phyloP scores from a whole-genome alignment of 2,329 filamentous ascomycete species.

The Sarocladiaceae sp. region DNA sequence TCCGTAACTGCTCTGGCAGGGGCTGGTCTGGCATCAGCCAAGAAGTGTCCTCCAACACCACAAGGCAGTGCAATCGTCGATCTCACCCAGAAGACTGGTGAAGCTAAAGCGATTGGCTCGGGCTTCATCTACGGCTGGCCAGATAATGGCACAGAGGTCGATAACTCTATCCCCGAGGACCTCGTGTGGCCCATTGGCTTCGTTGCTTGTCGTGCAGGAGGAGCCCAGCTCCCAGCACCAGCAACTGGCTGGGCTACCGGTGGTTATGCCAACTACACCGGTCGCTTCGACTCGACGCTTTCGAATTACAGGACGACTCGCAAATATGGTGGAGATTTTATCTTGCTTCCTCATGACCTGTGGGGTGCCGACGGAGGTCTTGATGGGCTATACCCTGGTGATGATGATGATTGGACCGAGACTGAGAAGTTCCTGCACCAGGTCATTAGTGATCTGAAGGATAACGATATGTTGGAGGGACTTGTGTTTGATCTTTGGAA shows the following conservation, averaged over 20 bases:
- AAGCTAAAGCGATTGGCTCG: constrained; percentile 9
- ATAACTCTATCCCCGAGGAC: constrained; percentile 12
- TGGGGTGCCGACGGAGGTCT: constrained; percentile 41
- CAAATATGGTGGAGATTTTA: constrained; percentile 37
- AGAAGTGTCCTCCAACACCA: neutral
- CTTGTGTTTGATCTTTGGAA: constrained; percentile 50
- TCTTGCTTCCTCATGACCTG: constrained; percentile 40
- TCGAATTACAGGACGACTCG: constrained; percentile 40
- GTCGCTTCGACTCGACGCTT: constrained; percentile 37
- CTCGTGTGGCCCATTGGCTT: constrained; percentile 11
- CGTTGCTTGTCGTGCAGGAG: constrained; percentile 12
- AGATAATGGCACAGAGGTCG: constrained; percentile 11
- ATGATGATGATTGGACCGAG: constrained; percentile 42
- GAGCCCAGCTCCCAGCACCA: constrained; percentile 11
- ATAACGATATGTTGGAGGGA: constrained; percentile 29
- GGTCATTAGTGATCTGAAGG: constrained; percentile 31
- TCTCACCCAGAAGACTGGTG: neutral
- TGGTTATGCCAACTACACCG: constrained; percentile 10
- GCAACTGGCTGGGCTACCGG: constrained; percentile 3
- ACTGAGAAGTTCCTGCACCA: constrained; percentile 38
- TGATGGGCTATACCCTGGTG: constrained; percentile 38
- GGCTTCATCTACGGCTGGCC: constrained; percentile 14
- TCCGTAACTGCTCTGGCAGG: neutral
- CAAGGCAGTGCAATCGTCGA: constrained; percentile 1
- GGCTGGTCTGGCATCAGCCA: neutral